These are phyloP conservation scores for Heterobasidion irregulare DNA, from an alignment of 1,284 basidiomycete species.

Conservation along the genomic window DNA sequence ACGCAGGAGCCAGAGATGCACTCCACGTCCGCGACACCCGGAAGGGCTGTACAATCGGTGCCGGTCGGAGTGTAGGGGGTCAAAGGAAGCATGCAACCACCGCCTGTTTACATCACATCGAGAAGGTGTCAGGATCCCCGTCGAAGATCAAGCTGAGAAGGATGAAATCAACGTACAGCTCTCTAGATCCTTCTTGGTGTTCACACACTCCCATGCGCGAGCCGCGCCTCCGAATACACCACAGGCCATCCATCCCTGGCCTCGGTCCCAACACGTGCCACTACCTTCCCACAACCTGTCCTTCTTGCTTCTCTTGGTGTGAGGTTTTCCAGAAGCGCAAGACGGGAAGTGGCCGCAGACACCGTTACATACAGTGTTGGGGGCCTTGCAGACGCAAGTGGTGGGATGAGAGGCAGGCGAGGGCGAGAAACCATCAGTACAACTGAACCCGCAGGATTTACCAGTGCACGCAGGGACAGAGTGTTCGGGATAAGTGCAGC, in stretches of 20 bases:
- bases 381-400: constrained; percentile 31
- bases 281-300: constrained; percentile 10
- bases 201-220: constrained; percentile 38
- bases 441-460: constrained; percentile 35
- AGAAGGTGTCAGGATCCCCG: not conserved
- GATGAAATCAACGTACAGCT: constrained; percentile 33
- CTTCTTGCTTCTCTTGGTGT: constrained; percentile 22
- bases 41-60: constrained; percentile 41
- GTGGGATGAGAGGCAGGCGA: constrained; percentile 24
- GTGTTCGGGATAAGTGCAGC: constrained; percentile 36
- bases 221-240: constrained; percentile 26
- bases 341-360: constrained; percentile 30
- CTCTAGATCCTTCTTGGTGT: constrained; percentile 37
- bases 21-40: constrained; percentile 38
- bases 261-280: constrained; percentile 7
- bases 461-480: constrained; percentile 26
- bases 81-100: constrained; percentile 37
- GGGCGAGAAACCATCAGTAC: constrained; percentile 31
- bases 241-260: constrained; percentile 29
- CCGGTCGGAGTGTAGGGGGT: constrained; percentile 20
- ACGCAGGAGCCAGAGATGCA: constrained; percentile 37
- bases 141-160: not conserved
- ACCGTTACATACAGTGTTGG: constrained; percentile 37
- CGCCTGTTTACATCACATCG: constrained; percentile 24
- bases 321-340: constrained; percentile 24